These are phyloP conservation scores for Angomonas deanei DNA, from an alignment of 208 protist genomes.

Conservation along the genomic window DNA sequence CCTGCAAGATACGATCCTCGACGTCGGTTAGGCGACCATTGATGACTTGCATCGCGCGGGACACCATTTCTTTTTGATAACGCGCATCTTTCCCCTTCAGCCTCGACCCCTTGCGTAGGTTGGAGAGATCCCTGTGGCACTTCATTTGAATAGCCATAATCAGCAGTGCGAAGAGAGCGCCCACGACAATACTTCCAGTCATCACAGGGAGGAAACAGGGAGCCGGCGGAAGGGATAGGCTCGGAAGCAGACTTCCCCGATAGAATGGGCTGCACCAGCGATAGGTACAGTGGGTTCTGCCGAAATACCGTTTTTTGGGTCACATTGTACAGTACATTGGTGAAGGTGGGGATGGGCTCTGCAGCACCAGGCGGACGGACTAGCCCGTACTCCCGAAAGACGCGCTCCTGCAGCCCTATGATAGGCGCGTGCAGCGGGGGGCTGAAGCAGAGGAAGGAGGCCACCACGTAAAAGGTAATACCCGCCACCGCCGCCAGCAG, in stretches of 20 bases:
- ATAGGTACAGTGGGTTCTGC: too few species aligned
- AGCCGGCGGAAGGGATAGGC: too few species aligned
- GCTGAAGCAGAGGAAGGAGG: conserved; percentile 28
- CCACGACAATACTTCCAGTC: too few species aligned
- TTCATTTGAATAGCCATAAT: not conserved
- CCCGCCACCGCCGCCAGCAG: conserved; percentile 69
- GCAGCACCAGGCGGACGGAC: too few species aligned
- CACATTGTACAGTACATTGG: too few species aligned
- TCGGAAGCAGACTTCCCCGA: too few species aligned
- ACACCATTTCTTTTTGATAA: not conserved
- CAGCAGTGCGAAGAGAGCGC: not conserved
- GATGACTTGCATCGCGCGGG: not conserved
- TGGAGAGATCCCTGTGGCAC: not conserved
- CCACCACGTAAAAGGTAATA: conserved; percentile 66
- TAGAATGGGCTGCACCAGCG: too few species aligned
- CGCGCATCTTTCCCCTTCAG: not conserved
- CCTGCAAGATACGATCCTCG: not conserved
- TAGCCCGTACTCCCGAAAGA: not conserved
- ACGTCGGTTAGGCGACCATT: not conserved
- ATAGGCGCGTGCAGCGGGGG: not conserved
- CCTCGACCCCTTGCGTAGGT: not conserved
- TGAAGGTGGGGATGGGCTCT: too few species aligned
- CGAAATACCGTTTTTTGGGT: too few species aligned
- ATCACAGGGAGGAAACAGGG: too few species aligned
- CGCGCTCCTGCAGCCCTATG: not conserved